Percentiles rank a stretch among this genome's conserved stretches.
phyloP scores from a whole-genome alignment of 2,329 filamentous ascomycete species.

The Arthroderma sp. region DNA sequence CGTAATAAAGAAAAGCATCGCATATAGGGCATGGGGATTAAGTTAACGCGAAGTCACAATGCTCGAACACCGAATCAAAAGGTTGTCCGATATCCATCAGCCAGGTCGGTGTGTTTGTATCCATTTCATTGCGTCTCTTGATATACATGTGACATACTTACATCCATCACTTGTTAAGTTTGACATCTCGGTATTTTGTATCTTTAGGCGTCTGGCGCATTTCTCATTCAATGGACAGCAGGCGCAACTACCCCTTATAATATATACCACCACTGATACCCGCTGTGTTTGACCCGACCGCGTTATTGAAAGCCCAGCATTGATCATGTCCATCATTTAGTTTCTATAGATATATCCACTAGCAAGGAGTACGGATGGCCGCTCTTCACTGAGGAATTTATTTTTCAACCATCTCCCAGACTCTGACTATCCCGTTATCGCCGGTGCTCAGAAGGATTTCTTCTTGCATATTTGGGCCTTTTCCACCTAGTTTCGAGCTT shows the following conservation, averaged over 20 bases:
- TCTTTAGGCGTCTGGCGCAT: neutral
- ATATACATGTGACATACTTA: neutral
- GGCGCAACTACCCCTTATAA: no score
- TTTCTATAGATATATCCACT: no score
- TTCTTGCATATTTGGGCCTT: constrained; percentile 40
- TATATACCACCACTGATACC: no score
- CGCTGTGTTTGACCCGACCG: no score
- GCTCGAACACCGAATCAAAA: neutral
- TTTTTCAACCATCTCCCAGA: constrained; percentile 52
- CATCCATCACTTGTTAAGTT: neutral
- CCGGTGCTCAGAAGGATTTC: constrained; percentile 86
- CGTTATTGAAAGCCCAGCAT: no score
- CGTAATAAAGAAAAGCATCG: neutral
- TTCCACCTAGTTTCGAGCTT: constrained; percentile 1
- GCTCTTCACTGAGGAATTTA: neutral
- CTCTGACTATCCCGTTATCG: constrained; percentile 76
- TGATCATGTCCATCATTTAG: no score
- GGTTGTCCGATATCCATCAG: neutral
- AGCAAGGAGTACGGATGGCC: no score
- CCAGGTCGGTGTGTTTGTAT: neutral
- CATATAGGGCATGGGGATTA: neutral
- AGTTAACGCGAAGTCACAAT: no score
- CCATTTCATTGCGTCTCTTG: neutral
- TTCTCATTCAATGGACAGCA: no score
- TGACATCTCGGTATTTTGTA: neutral